phyloP scores from a whole-genome alignment of 2,329 filamentous ascomycete species.

The Diaporthe vexans region DNA sequence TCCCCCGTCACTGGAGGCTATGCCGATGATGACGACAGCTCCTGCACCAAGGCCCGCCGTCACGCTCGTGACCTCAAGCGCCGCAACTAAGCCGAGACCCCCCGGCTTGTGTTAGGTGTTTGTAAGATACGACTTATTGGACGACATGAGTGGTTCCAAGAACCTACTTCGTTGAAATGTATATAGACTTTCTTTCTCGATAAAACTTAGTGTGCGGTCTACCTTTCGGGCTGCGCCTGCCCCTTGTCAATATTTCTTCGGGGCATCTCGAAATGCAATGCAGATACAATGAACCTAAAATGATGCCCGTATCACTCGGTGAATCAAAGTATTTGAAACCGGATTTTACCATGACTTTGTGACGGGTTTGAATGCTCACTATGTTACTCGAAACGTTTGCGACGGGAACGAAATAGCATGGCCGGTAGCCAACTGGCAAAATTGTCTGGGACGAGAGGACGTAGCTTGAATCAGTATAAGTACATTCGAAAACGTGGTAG shows the following conservation, averaged over 20 bases:
- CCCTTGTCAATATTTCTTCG: conserved; percentile 9
- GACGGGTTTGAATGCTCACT: too few relatives aligned
- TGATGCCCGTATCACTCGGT: not conserved
- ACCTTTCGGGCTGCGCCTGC: conserved; percentile 16
- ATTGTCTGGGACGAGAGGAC: too few relatives aligned
- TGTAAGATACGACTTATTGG: conserved; percentile 12
- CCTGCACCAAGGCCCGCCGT: conserved; percentile 32
- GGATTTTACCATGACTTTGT: too few relatives aligned
- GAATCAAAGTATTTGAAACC: not conserved
- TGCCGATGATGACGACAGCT: conserved; percentile 23
- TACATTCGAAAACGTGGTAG: too few relatives aligned
- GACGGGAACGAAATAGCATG: too few relatives aligned
- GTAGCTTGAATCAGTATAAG: too few relatives aligned
- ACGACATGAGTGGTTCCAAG: not conserved
- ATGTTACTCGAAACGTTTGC: too few relatives aligned
- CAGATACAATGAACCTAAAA: conserved; percentile 18
- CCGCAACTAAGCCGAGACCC: conserved; percentile 14
- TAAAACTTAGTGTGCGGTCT: conserved; percentile 23
- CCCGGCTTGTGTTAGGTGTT: not conserved
- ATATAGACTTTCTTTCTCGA: conserved; percentile 27
- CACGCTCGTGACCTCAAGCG: conserved; percentile 36
- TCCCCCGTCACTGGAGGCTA: conserved; percentile 21
- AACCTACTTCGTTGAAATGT: conserved; percentile 34
- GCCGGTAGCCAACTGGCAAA: too few relatives aligned
- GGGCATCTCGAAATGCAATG: conserved; percentile 24